Percentiles rank a stretch among this genome's conserved stretches.
Evolutionary conservation across 305 asterid species (phyloP).

Genomic region (Lippia alba): DNA sequence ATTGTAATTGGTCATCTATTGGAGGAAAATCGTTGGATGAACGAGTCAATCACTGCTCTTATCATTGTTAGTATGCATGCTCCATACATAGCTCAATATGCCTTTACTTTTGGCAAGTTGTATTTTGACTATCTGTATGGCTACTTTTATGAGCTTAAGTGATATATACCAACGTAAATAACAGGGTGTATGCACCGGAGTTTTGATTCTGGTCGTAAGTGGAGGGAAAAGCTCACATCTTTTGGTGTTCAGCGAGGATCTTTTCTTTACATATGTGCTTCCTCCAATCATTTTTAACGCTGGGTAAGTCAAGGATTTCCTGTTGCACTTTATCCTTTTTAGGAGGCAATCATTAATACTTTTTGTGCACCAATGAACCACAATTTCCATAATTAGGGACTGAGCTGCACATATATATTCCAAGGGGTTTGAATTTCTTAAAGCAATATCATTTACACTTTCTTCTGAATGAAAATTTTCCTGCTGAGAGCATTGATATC

Average conservation of each 20-base stretch:
- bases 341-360: constrained; percentile 3
- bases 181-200: constrained; percentile 75
- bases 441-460: background rate
- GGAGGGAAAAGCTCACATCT: constrained; percentile 81
- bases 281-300: constrained; percentile 92
- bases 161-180: constrained; percentile 29
- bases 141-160: constrained; percentile 12
- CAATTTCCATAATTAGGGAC: background rate
- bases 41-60: constrained; percentile 85
- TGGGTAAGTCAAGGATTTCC: constrained; percentile 51
- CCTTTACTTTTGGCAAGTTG: constrained; percentile 12
- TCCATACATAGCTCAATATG: constrained; percentile 2
- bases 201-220: constrained; percentile 57
- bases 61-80: constrained; percentile 59
- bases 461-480: constrained; percentile 1
- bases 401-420: background rate
- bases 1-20: constrained; percentile 84
- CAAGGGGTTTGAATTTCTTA: background rate
- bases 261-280: constrained; percentile 85
- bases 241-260: constrained; percentile 82
- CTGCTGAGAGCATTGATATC: constrained; percentile 4
- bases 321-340: constrained; percentile 7
- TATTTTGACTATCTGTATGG: constrained; percentile 21
- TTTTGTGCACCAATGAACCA: background rate
- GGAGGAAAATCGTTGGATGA: constrained; percentile 85